phyloP scores from a whole-genome alignment of 1,284 basidiomycete genomes.

The Cryptococcus wingfieldii region DNA sequence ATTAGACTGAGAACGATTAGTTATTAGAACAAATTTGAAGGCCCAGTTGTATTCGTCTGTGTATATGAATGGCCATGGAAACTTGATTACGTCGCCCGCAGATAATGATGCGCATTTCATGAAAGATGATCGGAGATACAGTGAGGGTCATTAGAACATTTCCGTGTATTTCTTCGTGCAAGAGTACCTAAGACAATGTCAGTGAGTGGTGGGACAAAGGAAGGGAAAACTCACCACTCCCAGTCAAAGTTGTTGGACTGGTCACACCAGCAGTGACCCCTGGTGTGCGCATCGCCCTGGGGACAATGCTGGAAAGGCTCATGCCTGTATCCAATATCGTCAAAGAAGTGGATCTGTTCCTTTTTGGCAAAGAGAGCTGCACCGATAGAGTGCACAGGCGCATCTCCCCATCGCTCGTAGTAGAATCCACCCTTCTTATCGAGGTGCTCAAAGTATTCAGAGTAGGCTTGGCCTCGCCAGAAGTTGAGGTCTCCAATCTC shows the following conservation, averaged over 20 bases:
- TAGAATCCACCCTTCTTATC: constrained; percentile 78
- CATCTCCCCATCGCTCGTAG: constrained; percentile 74
- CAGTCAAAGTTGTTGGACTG: constrained; percentile 47
- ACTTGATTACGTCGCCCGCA: background rate
- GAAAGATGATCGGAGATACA: too few relatives aligned
- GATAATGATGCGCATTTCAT: background rate
- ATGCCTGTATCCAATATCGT: constrained; percentile 50
- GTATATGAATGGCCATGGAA: background rate
- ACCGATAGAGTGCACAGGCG: constrained; percentile 78
- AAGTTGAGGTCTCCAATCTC: constrained; percentile 74
- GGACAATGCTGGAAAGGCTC: constrained; percentile 50
- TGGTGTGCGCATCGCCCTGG: constrained; percentile 44
- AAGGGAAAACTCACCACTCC: constrained; percentile 36
- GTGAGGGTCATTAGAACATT: constrained; percentile 18
- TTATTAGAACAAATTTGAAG: too few relatives aligned
- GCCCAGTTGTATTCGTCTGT: background rate
- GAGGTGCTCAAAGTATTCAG: constrained; percentile 69
- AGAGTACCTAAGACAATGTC: constrained; percentile 28
- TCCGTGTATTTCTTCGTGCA: constrained; percentile 37
- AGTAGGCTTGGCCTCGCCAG: constrained; percentile 72
- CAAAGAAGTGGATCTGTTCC: constrained; percentile 72
- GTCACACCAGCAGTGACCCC: constrained; percentile 48
- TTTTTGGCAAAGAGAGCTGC: constrained; percentile 65
- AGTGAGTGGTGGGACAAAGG: background rate
- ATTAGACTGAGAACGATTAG: background rate